phyloP scores from a whole-genome alignment of 805 yeast genomes.

The Sugiyamaella americana region DNA sequence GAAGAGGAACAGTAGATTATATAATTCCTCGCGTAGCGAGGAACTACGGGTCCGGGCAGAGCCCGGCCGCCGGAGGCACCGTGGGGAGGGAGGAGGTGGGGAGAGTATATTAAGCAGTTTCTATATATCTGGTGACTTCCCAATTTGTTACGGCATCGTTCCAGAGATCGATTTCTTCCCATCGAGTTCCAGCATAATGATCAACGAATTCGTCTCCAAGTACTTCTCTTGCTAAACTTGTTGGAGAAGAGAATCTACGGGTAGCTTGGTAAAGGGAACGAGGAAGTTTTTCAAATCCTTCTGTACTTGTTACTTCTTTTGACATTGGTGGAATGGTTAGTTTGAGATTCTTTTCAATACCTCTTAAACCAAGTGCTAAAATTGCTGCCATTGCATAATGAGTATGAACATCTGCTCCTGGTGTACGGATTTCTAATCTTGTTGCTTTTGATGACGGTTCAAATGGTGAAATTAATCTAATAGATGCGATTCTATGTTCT shows the following conservation, averaged over 20 bases:
- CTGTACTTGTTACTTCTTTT: conserved; percentile 16
- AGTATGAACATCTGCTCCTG: conserved; percentile 34
- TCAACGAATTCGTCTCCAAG: conserved; percentile 36
- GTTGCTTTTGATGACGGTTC: conserved; percentile 25
- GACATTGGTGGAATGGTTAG: conserved; percentile 29
- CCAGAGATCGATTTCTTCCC: conserved; percentile 27
- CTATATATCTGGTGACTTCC: conserved; percentile 32
- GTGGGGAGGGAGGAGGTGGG: no score
- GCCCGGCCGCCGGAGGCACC: no score
- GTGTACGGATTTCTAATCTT: conserved; percentile 32
- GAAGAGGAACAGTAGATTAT: background rate
- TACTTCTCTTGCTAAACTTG: conserved; percentile 30
- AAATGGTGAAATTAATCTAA: conserved; percentile 29
- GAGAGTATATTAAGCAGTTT: conserved; percentile 25
- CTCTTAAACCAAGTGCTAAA: conserved; percentile 29
- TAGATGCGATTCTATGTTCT: conserved; percentile 32
- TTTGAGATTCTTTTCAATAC: conserved; percentile 24
- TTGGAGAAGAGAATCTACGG: conserved; percentile 21
- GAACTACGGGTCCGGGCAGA: no score
- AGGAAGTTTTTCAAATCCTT: conserved; percentile 25
- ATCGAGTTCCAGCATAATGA: conserved; percentile 30
- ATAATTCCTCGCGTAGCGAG: no score
- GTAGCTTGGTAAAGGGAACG: conserved; percentile 25
- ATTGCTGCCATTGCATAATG: conserved; percentile 33
- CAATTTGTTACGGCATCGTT: conserved; percentile 32